Conservation (phyloP, 352 stramenopile genomes). For the Pythium monospermum region DNA sequence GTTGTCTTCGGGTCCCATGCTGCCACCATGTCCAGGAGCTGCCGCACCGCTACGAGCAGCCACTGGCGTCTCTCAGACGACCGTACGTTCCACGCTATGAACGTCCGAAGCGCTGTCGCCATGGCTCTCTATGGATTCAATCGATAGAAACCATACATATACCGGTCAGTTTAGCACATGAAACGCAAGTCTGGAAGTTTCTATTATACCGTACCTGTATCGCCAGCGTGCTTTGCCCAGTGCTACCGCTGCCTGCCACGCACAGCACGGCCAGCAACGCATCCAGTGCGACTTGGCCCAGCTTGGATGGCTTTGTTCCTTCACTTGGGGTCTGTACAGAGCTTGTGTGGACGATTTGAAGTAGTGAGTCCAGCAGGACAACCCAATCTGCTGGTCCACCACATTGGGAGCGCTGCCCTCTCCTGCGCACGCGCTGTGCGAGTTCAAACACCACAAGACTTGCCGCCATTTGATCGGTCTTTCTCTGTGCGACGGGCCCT, state of each 20-base stretch:
- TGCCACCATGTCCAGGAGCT: constrained; percentile 7
- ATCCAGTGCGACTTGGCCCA: constrained; percentile 49
- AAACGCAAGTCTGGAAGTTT: neutral
- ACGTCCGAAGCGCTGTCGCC: neutral
- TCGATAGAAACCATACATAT: neutral
- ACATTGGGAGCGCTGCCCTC: neutral
- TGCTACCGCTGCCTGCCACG: too few species aligned
- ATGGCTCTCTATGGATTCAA: neutral
- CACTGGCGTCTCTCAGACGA: constrained; percentile 11
- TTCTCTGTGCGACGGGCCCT: constrained; percentile 26
- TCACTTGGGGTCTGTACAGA: constrained; percentile 7
- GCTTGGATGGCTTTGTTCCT: constrained; percentile 45
- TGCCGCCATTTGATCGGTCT: constrained; percentile 45
- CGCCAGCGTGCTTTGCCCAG: too few species aligned
- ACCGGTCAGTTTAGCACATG: neutral
- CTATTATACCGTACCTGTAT: too few species aligned
- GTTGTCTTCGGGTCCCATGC: too few species aligned
- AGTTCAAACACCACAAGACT: constrained; percentile 62
- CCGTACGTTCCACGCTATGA: constrained; percentile 5
- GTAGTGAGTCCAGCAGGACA: constrained; percentile 1
- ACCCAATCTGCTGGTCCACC: neutral
- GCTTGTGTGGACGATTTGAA: constrained; percentile 2
- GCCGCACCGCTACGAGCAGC: constrained; percentile 1
- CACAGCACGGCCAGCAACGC: constrained; percentile 37
- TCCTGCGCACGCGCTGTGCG: constrained; percentile 27